These are phyloP conservation scores for Sphaerulina musiva DNA, from an alignment of 2,329 filamentous ascomycete species.

Conservation along the genomic window DNA sequence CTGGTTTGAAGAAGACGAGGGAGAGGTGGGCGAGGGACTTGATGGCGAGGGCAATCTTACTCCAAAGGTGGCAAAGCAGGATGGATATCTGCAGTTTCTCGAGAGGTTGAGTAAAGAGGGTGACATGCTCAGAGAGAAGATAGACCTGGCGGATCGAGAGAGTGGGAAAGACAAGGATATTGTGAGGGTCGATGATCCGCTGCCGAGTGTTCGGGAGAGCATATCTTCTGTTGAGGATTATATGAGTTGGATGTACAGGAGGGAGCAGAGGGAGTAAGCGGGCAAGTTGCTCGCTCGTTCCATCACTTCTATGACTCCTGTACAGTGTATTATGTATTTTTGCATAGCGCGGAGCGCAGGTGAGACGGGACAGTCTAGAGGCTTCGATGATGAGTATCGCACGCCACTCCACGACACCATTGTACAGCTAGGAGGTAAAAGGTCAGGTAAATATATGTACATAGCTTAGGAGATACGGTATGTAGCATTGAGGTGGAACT, in stretches of 20 bases:
- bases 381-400: too few relatives aligned
- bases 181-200: slow-evolving; percentile 27
- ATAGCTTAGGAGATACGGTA: too few relatives aligned
- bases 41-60: slow-evolving; percentile 23
- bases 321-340: neutral
- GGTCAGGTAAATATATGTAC: too few relatives aligned
- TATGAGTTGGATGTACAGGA: slow-evolving; percentile 28
- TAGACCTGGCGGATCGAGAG: slow-evolving; percentile 51
- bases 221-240: slow-evolving; percentile 27
- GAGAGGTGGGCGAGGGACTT: slow-evolving; percentile 9
- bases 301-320: neutral
- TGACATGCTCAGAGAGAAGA: slow-evolving; percentile 49
- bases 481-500: too few relatives aligned
- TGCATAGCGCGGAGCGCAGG: neutral
- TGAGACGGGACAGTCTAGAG: too few relatives aligned
- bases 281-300: too few relatives aligned
- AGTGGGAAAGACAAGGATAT: slow-evolving; percentile 38
- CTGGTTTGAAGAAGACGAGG: slow-evolving; percentile 37
- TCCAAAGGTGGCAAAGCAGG: slow-evolving; percentile 31
- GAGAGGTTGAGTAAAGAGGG: slow-evolving; percentile 50
- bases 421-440: too few relatives aligned
- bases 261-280: slow-evolving; percentile 1
- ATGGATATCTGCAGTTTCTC: slow-evolving; percentile 44
- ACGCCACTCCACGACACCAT: too few relatives aligned
- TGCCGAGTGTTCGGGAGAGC: slow-evolving; percentile 13